Base-by-base conservation (phyloP, 306 rosid genomes). In the Coriaria nepalensis region DNA sequence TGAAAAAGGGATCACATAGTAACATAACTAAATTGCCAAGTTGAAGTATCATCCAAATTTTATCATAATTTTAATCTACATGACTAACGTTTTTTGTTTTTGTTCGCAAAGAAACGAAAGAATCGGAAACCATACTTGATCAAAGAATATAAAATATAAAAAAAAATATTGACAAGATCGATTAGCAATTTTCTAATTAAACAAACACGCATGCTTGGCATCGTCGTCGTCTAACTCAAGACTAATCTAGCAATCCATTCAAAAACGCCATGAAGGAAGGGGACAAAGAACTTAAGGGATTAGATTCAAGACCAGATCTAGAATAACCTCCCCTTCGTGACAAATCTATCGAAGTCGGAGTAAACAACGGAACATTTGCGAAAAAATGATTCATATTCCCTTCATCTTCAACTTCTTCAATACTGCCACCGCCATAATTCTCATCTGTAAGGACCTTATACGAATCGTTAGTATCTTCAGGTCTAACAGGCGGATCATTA, bases 211-310 rank as follows among this genome's bases (percentile, higher is more conserved):
- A 20, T 20, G 29, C 29, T 20, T 20, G 1, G 2, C 3, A 3
- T 20, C 29, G 3, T 20, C 29, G 29, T 20, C 3, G 29, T 20
- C 29, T 20, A 20, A 1, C 29, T 20, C 29, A 20, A 20, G 29
- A 20, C 3, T 20, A 20, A 20, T 3, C 29, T 20, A 1, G 29
- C 29, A 80, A 55, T 33, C 73, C 83, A 10, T 74, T 66, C 41
- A 83, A 70, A 73, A 88, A 81, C 61, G 79, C 81, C 70, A 83
- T 59, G 8, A 73, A 70, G 5, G 90, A 65, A 9, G 90, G 82
- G 10, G 95, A 88, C 15, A 84, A 64, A 45, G 73, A 68, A 54
- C 61, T 65, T 10, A 67, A 57, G 10, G 83, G 47, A 55, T 75
- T 53, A 50, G 53, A 71, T 59, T 72, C 61, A 33, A 50, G 54